A percentile compares a stretch with the other conserved stretches of the same genome.
Evolutionary conservation across 805 yeast species (phyloP).

Genomic region (Kuraishia ogatae): DNA sequence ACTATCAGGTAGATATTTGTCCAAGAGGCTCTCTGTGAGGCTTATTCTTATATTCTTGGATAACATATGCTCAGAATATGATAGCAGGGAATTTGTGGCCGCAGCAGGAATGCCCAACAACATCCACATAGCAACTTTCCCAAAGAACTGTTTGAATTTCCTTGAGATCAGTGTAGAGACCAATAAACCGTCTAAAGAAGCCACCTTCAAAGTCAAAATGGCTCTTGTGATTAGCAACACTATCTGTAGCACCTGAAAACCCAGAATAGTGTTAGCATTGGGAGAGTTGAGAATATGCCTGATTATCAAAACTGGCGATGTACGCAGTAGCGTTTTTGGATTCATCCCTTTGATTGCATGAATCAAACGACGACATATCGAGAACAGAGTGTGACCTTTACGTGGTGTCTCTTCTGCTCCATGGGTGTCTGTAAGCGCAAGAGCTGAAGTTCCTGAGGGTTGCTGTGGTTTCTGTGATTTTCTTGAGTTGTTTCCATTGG

Average conservation of each 20-base stretch:
- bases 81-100: constrained; percentile 61
- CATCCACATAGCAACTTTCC: constrained; percentile 70
- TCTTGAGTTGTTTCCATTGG: too few species aligned
- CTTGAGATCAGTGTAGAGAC: constrained; percentile 77
- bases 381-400: neutral
- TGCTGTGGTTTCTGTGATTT: neutral
- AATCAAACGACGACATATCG: too few species aligned
- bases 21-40: constrained; percentile 55
- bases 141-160: constrained; percentile 53
- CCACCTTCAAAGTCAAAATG: constrained; percentile 68
- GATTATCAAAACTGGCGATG: too few species aligned
- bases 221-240: constrained; percentile 59
- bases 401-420: neutral
- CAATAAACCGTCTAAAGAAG: constrained; percentile 76
- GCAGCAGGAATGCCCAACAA: constrained; percentile 81
- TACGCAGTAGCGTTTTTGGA: too few species aligned
- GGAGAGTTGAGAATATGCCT: too few species aligned
- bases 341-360: too few species aligned
- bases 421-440: neutral
- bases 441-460: too few species aligned
- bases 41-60: constrained; percentile 52
- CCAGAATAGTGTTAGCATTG: neutral
- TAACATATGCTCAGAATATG: constrained; percentile 49
- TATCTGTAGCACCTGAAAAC: constrained; percentile 40
- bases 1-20: constrained; percentile 62